Base-by-base conservation (phyloP, 2,329 filamentous ascomycete species). In the Neofusicoccum sp. region DNA sequence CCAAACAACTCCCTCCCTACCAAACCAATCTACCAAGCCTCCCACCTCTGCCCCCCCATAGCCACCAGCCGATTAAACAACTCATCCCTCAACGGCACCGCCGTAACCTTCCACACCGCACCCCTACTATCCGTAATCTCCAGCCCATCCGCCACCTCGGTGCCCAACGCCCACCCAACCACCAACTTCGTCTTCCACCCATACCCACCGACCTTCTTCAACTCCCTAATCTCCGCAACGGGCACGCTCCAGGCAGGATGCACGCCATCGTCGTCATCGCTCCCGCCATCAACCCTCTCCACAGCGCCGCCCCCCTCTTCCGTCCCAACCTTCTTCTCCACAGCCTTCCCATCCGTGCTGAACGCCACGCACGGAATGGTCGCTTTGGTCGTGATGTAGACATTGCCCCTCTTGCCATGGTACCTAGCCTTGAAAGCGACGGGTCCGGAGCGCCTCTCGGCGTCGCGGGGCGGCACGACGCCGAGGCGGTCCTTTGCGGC, bases 141-240 rank as follows among this genome's bases (percentile, higher is more conserved):
- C 65, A 96, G 66, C 0, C 89, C 90, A 76, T 95, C 91, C 0
- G 88, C 85, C 31, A 95, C 85, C 71, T 93, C 86, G 49, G 86
- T 81, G 0, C 86, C 84, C 68, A 91, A 82, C 0, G 89, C 87
- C 89, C 91, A 91, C 0, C 90, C 90, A 0, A 95, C 89, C 1
- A 95, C 82, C 53, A 95, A 76, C 77, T 91, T 93, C 1, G 86
- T 86, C 75, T 95, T 96, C 90, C 90, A 96, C 0, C 90, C 90
- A 36, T 93, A 79, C 0, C 91, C 91, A 4, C 91, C 90, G 1
- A 93, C 78, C 75, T 96, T 96, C 72, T 86, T 89, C 58, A 96
- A 70, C 72, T 93, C 89, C 54, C 73, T 77, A 47, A 96, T 88
- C 14, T 93, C 88, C 0, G 81, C 81, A 3, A 95, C 82, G 0